Conservation (phyloP, 2,329 filamentous ascomycete genomes). For the Aspergillus pseudoterreus region DNA sequence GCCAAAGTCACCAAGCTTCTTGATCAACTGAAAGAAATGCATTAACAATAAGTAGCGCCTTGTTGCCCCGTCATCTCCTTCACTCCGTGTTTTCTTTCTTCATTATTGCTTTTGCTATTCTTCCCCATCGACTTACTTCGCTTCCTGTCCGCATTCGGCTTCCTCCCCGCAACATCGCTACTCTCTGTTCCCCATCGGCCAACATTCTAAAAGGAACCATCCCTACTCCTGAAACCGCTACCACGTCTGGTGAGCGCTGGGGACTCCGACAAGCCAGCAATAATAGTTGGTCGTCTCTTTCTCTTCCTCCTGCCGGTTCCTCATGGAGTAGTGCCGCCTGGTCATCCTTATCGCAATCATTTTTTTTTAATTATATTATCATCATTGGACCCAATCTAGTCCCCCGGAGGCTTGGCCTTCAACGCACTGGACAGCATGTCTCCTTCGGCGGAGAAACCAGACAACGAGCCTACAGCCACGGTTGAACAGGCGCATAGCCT, state of each 20-base stretch:
- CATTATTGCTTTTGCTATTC: too few species aligned
- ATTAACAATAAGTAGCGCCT: too few species aligned
- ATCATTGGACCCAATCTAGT: not conserved
- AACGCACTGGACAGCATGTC: not conserved
- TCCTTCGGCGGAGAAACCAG: constrained; percentile 1
- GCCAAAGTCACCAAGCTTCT: too few species aligned
- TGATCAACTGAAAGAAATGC: too few species aligned
- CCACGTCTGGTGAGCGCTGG: not conserved
- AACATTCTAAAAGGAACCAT: too few species aligned
- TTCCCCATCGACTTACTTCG: too few species aligned
- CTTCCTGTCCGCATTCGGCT: too few species aligned
- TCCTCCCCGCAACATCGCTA: too few species aligned
- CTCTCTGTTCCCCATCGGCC: too few species aligned
- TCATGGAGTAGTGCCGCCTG: constrained; percentile 12
- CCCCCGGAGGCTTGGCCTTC: not conserved
- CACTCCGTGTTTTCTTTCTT: too few species aligned
- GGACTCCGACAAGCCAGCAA: not conserved
- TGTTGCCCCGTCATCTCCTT: too few species aligned
- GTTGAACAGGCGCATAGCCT: constrained; percentile 14
- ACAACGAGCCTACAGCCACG: constrained; percentile 1
- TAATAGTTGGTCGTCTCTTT: not conserved
- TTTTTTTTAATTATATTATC: not conserved
- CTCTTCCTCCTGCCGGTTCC: not conserved
- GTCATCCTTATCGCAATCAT: not conserved
- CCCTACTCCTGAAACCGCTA: not conserved